Conservation (phyloP, 2,329 filamentous ascomycete species). For the Phyllosticta citriasiana region DNA sequence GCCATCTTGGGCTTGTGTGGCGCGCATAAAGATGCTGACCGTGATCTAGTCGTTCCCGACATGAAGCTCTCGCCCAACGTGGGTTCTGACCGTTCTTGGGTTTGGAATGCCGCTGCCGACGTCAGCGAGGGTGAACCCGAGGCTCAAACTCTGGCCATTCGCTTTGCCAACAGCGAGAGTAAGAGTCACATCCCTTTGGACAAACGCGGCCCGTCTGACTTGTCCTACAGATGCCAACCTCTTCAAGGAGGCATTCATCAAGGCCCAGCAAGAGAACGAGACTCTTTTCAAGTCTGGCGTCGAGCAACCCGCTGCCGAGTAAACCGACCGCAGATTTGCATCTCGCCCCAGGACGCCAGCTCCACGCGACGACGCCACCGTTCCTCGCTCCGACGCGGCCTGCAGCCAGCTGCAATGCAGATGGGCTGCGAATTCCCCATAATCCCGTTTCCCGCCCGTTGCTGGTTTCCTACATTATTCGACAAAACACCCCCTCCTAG, state of each 20-base stretch:
- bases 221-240: slow-evolving; percentile 67
- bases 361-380: background rate
- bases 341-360: background rate
- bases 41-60: slow-evolving; percentile 70
- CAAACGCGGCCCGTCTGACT: slow-evolving; percentile 20
- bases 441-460: background rate
- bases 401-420: background rate
- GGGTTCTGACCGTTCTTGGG: slow-evolving; percentile 96
- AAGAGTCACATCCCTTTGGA: slow-evolving; percentile 32
- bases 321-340: background rate
- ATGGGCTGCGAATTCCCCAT: background rate
- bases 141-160: slow-evolving; percentile 89
- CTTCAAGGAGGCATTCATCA: slow-evolving; percentile 96
- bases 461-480: background rate
- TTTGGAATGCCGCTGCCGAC: slow-evolving; percentile 97
- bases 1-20: background rate
- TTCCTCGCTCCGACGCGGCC: background rate
- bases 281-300: slow-evolving; percentile 53
- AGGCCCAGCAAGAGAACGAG: slow-evolving; percentile 95
- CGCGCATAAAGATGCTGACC: slow-evolving; percentile 15
- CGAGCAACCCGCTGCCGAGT: background rate
- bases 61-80: slow-evolving; percentile 99
- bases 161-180: slow-evolving; percentile 97
- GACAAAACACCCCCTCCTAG: background rate
- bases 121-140: slow-evolving; percentile 97